Base-by-base conservation (phyloP, 1,284 basidiomycete species). In the Phaffia rhodozyma region DNA sequence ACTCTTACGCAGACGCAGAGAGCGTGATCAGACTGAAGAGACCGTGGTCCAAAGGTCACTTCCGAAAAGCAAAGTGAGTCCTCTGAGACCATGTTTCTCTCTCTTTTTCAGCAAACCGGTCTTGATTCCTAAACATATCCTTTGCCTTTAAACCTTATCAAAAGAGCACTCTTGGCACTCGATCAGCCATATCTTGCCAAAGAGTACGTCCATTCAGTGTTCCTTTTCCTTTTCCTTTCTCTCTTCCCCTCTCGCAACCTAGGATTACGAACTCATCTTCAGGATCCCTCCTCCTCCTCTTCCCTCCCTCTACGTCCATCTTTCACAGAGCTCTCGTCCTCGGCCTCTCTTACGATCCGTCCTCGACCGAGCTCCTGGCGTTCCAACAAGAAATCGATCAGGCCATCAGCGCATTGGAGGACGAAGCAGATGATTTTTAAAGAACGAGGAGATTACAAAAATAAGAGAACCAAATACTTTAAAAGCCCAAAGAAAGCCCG, bases 1-100 rank as follows among this genome's bases (percentile, higher is more conserved):
- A 85, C 56, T 90, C 93, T 1, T 78, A 97, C 7, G 86, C 86
- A 27, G 94, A 98, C 72, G 92, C 93, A 0, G 91, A 97, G 67
- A 84, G 86, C 1, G 91, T 97, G 69, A 86, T 94, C 54, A 77
- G 83, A 68, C 77, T 97, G 62, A 89, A 90, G 73, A 81, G 86
- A 65, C 84, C 84, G 32, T 98, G 94, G 94, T 84, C 86, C 70
- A 97, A 97, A 74, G 94, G 92, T 0, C 91, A 97, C 74, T 96
- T 94, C 79, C 80, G 94, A 68, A 94, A 86, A 70, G 90, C 87
- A 3, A 88, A 87, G 73, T 32, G 20, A 34, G 61, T 66, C 58
- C 18, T 23, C 32, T 4, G 23, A 3, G 3, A 18, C 20, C 29
- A 7, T 50, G 11, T 47, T 27, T 11, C 32, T 49, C 18, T 25